Evolutionary conservation across 495 filamentous ascomycete genomes (phyloP).

Genomic region (Penicillium egyptiacum): DNA sequence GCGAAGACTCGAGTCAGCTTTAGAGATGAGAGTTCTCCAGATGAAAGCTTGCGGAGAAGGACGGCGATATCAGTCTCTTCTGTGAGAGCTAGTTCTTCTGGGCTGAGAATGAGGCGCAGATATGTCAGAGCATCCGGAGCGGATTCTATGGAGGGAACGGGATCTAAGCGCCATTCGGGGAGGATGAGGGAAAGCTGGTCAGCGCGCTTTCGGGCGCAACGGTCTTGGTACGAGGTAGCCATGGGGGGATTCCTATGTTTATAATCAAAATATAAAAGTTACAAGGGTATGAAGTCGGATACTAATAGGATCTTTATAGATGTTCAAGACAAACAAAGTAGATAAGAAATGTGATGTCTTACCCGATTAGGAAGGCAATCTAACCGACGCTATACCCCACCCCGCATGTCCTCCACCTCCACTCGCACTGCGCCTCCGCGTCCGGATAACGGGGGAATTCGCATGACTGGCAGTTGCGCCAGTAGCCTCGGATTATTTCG

Average conservation of each 20-base stretch:
- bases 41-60: conserved; percentile 46
- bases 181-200: conserved; percentile 37
- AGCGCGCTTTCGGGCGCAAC: conserved; percentile 30
- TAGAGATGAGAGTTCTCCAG: conserved; percentile 41
- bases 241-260: neutral
- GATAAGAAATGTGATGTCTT: conserved; percentile 25
- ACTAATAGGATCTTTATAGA: conserved; percentile 4
- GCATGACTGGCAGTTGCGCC: conserved; percentile 30
- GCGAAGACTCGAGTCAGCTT: conserved; percentile 58
- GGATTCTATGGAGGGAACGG: conserved; percentile 27
- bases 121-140: conserved; percentile 23
- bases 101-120: conserved; percentile 41
- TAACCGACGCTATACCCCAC: conserved; percentile 11
- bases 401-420: conserved; percentile 22
- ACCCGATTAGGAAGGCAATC: conserved; percentile 26
- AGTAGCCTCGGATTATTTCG: conserved; percentile 29
- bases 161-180: conserved; percentile 31
- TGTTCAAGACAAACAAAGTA: conserved; percentile 1
- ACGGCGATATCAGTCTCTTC: conserved; percentile 44
- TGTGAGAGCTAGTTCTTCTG: conserved; percentile 51
- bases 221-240: conserved; percentile 24
- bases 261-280: neutral
- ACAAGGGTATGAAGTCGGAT: neutral
- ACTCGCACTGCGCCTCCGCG: conserved; percentile 31
- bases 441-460: conserved; percentile 36